Conservation (phyloP, 208 protist genomes). For the Trypanosoma platydactyli region DNA sequence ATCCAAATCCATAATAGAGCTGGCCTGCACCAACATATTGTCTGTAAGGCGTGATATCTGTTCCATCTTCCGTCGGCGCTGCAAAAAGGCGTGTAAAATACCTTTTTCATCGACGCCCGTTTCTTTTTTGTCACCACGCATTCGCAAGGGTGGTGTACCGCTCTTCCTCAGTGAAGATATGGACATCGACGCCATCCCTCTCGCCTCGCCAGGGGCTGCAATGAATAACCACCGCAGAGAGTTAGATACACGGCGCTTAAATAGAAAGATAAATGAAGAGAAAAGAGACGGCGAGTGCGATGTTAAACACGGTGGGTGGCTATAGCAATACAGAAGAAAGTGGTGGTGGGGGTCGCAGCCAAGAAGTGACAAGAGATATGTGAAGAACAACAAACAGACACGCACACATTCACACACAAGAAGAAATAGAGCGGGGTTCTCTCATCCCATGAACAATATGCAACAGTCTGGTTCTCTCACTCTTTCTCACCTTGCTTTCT, state of each 20-base stretch:
- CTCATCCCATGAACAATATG: too few relatives aligned
- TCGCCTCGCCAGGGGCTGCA: too few relatives aligned
- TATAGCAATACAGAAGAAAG: background rate
- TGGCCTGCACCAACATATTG: conserved; percentile 12
- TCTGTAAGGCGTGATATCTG: conserved; percentile 7
- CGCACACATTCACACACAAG: background rate
- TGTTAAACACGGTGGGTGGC: too few relatives aligned
- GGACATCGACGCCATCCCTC: background rate
- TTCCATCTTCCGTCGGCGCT: conserved; percentile 25
- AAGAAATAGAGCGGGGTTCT: background rate
- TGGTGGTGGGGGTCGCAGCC: background rate
- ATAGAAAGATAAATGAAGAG: too few relatives aligned
- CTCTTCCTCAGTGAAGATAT: background rate
- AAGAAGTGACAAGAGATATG: background rate
- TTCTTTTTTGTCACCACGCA: background rate
- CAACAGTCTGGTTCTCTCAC: too few relatives aligned
- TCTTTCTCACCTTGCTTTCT: too few relatives aligned
- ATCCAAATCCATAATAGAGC: conserved; percentile 5
- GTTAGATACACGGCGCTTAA: too few relatives aligned
- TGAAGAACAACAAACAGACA: conserved; percentile 10
- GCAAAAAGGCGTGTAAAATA: conserved; percentile 13
- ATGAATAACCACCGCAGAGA: too few relatives aligned
- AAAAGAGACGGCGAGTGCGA: too few relatives aligned
- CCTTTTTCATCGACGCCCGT: conserved; percentile 7
- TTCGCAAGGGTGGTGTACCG: background rate